Evolutionary conservation across 768 basidiomycete species (phyloP).

Genomic region (Lactarius indigo): DNA sequence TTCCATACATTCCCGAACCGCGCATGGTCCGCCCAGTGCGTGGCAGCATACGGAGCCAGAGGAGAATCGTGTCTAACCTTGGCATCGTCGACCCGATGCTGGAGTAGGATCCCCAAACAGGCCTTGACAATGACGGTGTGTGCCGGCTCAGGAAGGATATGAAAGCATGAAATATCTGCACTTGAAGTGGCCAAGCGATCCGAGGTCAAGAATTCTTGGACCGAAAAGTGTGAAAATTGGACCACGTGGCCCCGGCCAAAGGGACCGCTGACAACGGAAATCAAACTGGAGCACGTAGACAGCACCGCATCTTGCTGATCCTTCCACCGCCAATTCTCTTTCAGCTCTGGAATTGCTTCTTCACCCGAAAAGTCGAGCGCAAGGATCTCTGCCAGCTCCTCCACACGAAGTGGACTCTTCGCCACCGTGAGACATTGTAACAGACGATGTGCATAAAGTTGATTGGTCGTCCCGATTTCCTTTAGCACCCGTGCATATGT

Average conservation of each 20-base stretch:
- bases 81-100: no score
- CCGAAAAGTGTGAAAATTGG: neutral
- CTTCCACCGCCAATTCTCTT: neutral
- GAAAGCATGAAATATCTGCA: neutral
- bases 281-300: neutral
- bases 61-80: no score
- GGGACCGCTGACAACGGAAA: neutral
- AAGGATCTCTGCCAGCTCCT: neutral
- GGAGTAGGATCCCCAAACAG: neutral
- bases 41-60: neutral
- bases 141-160: neutral
- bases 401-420: neutral
- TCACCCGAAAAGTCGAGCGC: neutral
- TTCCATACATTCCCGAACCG: neutral
- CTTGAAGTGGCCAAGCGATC: neutral
- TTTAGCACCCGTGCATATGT: neutral
- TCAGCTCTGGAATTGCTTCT: neutral
- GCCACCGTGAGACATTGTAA: neutral
- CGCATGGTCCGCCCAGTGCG: neutral
- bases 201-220: neutral
- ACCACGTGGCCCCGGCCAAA: neutral
- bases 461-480: neutral
- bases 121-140: neutral
- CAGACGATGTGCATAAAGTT: neutral
- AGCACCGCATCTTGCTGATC: neutral